These are phyloP conservation scores for Tribonema minus DNA, from an alignment of 108 stramenopile species.

Conservation along the genomic window DNA sequence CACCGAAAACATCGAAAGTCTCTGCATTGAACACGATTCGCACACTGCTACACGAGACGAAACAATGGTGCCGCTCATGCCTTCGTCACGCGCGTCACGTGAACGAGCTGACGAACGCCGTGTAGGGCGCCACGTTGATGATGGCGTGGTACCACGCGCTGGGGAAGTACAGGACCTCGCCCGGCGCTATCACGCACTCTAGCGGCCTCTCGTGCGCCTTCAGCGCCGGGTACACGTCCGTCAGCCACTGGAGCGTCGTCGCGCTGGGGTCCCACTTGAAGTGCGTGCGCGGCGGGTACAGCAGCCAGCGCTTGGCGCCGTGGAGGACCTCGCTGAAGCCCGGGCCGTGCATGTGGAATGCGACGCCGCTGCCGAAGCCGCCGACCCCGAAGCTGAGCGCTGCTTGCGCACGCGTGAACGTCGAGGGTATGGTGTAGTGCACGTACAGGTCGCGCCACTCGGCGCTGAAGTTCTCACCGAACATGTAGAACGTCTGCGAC, in stretches of 20 bases:
- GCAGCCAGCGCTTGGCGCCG: slow-evolving; percentile 45
- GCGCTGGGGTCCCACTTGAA: not conserved
- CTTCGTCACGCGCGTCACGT: slow-evolving; percentile 40
- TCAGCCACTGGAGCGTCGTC: not conserved
- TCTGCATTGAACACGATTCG: too few species aligned
- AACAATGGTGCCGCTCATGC: not conserved
- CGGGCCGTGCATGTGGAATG: slow-evolving; percentile 36
- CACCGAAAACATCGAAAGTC: too few species aligned
- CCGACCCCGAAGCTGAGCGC: slow-evolving; percentile 13
- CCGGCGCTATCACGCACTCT: slow-evolving; percentile 71
- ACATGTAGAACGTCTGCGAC: not conserved
- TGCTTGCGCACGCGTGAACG: too few species aligned
- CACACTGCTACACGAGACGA: too few species aligned
- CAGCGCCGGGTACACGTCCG: not conserved
- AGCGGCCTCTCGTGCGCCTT: not conserved
- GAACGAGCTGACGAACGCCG: slow-evolving; percentile 80
- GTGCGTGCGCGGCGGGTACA: slow-evolving; percentile 19
- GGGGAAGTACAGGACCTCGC: slow-evolving; percentile 79
- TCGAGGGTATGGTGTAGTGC: not conserved
- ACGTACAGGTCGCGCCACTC: not conserved
- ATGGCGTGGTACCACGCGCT: slow-evolving; percentile 79
- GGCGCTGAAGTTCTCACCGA: not conserved
- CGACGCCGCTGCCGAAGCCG: slow-evolving; percentile 6
- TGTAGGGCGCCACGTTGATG: slow-evolving; percentile 78
- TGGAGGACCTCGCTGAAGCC: slow-evolving; percentile 34